Percentiles rank a stretch among this genome's conserved stretches.
Conservation (phyloP, 331 rosid genomes). For the Phaseolus coccineus region DNA sequence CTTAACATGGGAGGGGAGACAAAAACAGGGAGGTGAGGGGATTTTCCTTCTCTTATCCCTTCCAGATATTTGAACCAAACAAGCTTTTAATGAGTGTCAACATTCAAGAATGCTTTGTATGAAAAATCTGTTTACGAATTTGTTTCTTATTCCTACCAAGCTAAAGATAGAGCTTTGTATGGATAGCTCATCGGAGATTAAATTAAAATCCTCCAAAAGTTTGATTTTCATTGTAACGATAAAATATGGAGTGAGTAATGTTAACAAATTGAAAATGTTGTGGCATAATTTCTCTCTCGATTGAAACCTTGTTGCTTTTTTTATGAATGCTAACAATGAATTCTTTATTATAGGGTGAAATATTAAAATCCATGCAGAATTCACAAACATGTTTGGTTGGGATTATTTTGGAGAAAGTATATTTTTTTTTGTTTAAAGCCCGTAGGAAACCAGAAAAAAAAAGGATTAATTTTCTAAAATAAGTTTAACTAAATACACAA, state of each 20-base stretch:
- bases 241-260: conserved; percentile 7
- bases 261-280: conserved; percentile 5
- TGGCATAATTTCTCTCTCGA: conserved; percentile 6
- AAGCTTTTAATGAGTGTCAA: background rate
- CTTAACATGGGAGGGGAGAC: background rate
- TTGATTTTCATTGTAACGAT: conserved; percentile 22
- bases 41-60: background rate
- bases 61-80: background rate
- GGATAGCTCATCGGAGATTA: conserved; percentile 9
- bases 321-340: background rate
- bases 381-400: background rate
- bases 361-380: background rate
- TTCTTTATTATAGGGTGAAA: background rate
- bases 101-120: conserved; percentile 7
- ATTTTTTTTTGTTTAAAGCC: background rate
- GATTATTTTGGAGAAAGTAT: background rate
- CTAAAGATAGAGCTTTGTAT: conserved; percentile 12
- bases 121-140: conserved; percentile 16
- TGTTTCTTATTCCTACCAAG: background rate
- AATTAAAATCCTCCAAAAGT: conserved; percentile 19
- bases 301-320: conserved; percentile 8
- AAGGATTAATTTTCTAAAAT: background rate
- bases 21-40: background rate
- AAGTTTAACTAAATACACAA: background rate
- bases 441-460: background rate